Evolutionary conservation across 345 rosid genomes (phyloP), one percentile per base, ranked within the genome.

Genomic region (Tarenaya hassleriana): DNA sequence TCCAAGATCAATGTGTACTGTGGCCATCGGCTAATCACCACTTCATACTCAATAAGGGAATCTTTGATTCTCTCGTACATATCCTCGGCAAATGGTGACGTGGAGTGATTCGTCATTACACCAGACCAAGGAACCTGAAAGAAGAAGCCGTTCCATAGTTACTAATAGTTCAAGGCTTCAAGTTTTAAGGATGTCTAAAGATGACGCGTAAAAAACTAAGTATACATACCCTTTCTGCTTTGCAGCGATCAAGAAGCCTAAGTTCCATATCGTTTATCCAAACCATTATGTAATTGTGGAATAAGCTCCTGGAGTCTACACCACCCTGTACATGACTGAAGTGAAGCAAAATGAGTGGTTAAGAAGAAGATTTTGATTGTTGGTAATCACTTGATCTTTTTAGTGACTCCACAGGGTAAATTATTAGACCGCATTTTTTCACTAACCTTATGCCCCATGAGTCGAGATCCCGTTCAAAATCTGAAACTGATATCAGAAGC

Each of bases 181-280:
- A 48, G 9, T 9, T 52, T 10, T 7, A 24, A 24, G 3, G 29
- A 24, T 24, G 29, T 24, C 29, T 10, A 39, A 38, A 18, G 29
- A 52, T 7, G 21, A 40, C 16, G 16, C 33, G n/a, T 32, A 58
- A 17, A 46, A 21, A 11, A 47, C 34, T 12, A 41, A 15, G 24
- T n/a, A 47, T 66, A 16, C n/a, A 16, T 75, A 92, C 98, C 95
- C 81, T 92, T 71, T 92, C 97, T 15, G 85, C 73, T 68, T 75
- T 85, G 75, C 98, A 92, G 8, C 81, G 80, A 27, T 85, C 98
- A 55, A 85, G 97, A 68, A 92, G 77, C 58, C 77, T 78, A 35
- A 81, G 90, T 61, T 91, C 84, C 88, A 85, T 83, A 61, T 92
- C 98, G 73, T 92, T 86, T 50, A 92, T 77, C 97, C 97, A 92